Conservation (phyloP, 352 stramenopile species). For the Phytophthora capsici region DNA sequence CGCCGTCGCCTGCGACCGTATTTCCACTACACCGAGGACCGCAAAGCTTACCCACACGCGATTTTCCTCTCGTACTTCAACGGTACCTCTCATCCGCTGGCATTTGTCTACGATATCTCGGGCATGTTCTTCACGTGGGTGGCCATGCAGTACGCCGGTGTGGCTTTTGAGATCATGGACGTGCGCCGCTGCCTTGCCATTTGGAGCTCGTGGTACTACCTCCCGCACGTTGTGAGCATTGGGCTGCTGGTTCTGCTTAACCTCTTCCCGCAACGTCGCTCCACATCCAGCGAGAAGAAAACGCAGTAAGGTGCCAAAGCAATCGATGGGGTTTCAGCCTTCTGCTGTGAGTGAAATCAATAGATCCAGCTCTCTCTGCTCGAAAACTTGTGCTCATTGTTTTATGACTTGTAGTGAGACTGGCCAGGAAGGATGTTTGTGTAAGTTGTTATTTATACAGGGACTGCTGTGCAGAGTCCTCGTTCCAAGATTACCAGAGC, state of each 20-base stretch:
- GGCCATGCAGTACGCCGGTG: constrained; percentile 86
- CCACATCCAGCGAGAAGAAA: constrained; percentile 49
- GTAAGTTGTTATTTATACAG: background rate
- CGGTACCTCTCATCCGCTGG: constrained; percentile 72
- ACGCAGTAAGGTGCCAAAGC: constrained; percentile 41
- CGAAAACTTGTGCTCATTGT: constrained; percentile 7
- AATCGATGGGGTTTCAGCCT: constrained; percentile 2
- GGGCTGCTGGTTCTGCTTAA: constrained; percentile 67
- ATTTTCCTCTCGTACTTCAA: constrained; percentile 87
- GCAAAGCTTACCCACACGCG: constrained; percentile 72
- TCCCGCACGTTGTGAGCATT: constrained; percentile 71
- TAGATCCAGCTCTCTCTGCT: constrained; percentile 23
- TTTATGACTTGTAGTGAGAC: constrained; percentile 15
- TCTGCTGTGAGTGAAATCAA: constrained; percentile 37
- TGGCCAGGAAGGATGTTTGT: constrained; percentile 5
- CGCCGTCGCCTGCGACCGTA: constrained; percentile 74
- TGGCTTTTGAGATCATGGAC: constrained; percentile 87
- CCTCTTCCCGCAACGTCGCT: constrained; percentile 60
- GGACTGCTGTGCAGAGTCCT: too few species aligned
- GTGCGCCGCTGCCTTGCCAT: constrained; percentile 76
- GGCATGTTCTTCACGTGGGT: constrained; percentile 84
- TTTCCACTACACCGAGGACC: constrained; percentile 90
- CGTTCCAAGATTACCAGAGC: constrained; percentile 27
- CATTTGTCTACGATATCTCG: constrained; percentile 78
- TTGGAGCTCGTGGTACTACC: constrained; percentile 86